Evolutionary conservation across 306 rosid species (phyloP).

Genomic region (Trifolium pratense): DNA sequence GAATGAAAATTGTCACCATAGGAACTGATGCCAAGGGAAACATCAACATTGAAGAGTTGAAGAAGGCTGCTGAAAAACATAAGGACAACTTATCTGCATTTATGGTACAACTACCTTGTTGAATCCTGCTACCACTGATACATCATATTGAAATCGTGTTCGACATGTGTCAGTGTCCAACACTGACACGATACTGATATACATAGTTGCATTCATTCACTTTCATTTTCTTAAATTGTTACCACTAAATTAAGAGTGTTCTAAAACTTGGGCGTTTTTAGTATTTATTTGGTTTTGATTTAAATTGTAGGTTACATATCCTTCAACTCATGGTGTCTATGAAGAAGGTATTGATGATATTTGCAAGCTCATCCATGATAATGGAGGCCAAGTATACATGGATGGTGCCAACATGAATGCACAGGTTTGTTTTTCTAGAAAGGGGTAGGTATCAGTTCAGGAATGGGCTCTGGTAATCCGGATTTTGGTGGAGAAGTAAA

Average conservation of each 20-base stretch:
- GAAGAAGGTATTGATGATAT: constrained; percentile 99
- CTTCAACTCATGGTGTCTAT: constrained; percentile 97
- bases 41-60: constrained; percentile 87
- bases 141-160: not conserved
- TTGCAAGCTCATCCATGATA: constrained; percentile 95
- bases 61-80: constrained; percentile 89
- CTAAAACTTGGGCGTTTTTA: constrained; percentile 14
- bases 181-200: not conserved
- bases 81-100: constrained; percentile 86
- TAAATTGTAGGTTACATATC: constrained; percentile 86
- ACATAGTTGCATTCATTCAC: not conserved
- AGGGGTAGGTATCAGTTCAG: constrained; percentile 3
- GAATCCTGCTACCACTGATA: not conserved
- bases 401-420: constrained; percentile 99
- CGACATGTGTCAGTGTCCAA: not conserved
- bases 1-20: constrained; percentile 94
- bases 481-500: not conserved
- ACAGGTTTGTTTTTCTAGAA: constrained; percentile 61
- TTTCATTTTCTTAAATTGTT: not conserved
- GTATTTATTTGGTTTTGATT: constrained; percentile 42
- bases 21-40: constrained; percentile 99
- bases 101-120: constrained; percentile 64
- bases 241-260: constrained; percentile 4
- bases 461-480: not conserved
- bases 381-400: constrained; percentile 99